phyloP scores from a whole-genome alignment of 192 early-diverging fungal genomes.

The Chytriomyces sp. region DNA sequence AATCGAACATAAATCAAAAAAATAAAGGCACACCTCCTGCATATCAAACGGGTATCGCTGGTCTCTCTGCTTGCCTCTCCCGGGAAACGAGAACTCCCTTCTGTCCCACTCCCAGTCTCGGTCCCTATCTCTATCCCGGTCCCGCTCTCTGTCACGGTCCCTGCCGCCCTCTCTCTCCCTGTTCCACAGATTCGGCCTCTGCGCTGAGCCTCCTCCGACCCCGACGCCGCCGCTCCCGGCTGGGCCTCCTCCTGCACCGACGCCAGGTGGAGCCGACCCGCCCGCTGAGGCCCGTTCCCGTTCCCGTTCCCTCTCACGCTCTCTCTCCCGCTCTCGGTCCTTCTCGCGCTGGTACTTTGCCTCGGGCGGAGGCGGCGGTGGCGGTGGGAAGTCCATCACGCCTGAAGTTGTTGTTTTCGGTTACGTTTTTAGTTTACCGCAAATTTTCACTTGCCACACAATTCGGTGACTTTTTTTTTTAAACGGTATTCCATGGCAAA shows the following conservation, averaged over 20 bases:
- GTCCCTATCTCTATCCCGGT: not conserved
- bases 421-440: not conserved
- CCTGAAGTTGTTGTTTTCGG: constrained; percentile 1
- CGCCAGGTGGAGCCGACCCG: not conserved
- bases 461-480: constrained; percentile 1
- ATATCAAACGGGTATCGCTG: too few relatives aligned
- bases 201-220: not conserved
- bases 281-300: too few relatives aligned
- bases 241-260: not conserved
- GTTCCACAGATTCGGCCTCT: not conserved
- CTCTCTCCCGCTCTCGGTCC: not conserved
- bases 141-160: not conserved
- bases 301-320: not conserved
- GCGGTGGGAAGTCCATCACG: constrained; percentile 3
- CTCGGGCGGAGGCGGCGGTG: constrained; percentile 20
- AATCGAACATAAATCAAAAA: too few relatives aligned
- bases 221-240: constrained; percentile 14
- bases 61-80: not conserved
- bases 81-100: not conserved
- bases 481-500: not conserved
- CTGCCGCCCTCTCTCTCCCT: not conserved
- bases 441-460: not conserved
- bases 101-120: not conserved
- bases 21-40: too few relatives aligned
- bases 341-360: not conserved